Conservation (phyloP, 2,329 filamentous ascomycete genomes). For the Phaeosphaeria sp. region DNA sequence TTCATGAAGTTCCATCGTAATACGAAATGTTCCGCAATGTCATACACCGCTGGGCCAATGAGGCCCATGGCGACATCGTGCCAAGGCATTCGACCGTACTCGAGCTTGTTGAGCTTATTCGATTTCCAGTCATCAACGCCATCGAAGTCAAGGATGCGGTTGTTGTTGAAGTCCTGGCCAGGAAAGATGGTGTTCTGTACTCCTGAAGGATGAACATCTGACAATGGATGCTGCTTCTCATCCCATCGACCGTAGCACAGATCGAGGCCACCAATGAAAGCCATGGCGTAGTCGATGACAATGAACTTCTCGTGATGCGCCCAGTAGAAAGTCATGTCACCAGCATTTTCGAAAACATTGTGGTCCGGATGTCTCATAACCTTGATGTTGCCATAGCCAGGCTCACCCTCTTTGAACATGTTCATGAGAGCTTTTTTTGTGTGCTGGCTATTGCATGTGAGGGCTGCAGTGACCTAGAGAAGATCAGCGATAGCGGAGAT, state of each 20-base stretch:
- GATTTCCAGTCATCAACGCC: slow-evolving; percentile 90
- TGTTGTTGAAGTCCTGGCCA: slow-evolving; percentile 98
- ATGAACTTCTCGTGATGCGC: slow-evolving; percentile 98
- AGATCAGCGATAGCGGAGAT: slow-evolving; percentile 7
- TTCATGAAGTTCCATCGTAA: slow-evolving; percentile 97
- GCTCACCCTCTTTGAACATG: slow-evolving; percentile 80
- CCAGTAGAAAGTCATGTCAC: slow-evolving; percentile 97
- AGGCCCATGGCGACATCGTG: slow-evolving; percentile 93
- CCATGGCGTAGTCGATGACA: slow-evolving; percentile 87
- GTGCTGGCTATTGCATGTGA: slow-evolving; percentile 92
- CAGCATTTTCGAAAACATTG: slow-evolving; percentile 90
- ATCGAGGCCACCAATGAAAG: slow-evolving; percentile 93
- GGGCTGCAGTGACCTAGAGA: slow-evolving; percentile 47
- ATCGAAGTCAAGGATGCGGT: slow-evolving; percentile 93
- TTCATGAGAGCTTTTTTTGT: slow-evolving; percentile 86
- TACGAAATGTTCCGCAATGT: slow-evolving; percentile 95
- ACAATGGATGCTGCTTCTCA: slow-evolving; percentile 78
- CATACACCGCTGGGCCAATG: slow-evolving; percentile 87
- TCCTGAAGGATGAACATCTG: slow-evolving; percentile 86
- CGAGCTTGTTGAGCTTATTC: slow-evolving; percentile 89
- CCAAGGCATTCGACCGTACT: slow-evolving; percentile 97
- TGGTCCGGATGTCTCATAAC: slow-evolving; percentile 94
- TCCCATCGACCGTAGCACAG: slow-evolving; percentile 98
- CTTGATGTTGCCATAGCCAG: slow-evolving; percentile 85
- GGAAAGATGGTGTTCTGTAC: slow-evolving; percentile 87